phyloP scores from a whole-genome alignment of 257 asterid species.

The Anisodus acutangulus region DNA sequence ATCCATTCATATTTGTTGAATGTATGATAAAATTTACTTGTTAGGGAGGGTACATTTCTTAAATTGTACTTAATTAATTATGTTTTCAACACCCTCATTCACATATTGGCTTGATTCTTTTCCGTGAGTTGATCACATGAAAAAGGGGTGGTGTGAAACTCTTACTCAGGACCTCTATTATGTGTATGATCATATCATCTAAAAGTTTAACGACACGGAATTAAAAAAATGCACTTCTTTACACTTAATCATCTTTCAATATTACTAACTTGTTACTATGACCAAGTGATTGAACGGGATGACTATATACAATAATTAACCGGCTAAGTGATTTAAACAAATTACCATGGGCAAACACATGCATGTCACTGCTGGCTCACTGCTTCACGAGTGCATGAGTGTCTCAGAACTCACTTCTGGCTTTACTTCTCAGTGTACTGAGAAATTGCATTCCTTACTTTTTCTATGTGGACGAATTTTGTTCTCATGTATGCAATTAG shows the following conservation, averaged over 20 bases:
- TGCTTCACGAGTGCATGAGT: background rate
- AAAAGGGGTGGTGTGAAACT: background rate
- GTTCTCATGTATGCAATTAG: background rate
- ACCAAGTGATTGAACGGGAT: too few relatives aligned
- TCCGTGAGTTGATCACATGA: too few relatives aligned
- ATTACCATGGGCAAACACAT: too few relatives aligned
- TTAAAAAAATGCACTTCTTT: background rate
- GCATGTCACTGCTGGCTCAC: background rate
- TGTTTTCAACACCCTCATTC: background rate
- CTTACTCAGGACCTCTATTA: background rate
- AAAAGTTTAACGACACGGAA: background rate
- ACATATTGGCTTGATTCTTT: background rate
- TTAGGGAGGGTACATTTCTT: background rate
- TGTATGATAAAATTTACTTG: too few relatives aligned
- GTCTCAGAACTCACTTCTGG: background rate
- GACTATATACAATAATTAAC: too few relatives aligned
- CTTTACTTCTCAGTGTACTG: background rate
- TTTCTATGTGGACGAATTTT: slow-evolving; percentile 8
- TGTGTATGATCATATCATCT: background rate
- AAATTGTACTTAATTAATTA: background rate
- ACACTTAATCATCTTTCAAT: background rate
- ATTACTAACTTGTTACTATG: too few relatives aligned
- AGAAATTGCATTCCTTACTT: background rate
- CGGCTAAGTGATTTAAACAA: background rate
- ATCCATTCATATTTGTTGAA: background rate